phyloP scores from a whole-genome alignment of 805 yeast genomes.

The Jamesozyma hellenica region DNA sequence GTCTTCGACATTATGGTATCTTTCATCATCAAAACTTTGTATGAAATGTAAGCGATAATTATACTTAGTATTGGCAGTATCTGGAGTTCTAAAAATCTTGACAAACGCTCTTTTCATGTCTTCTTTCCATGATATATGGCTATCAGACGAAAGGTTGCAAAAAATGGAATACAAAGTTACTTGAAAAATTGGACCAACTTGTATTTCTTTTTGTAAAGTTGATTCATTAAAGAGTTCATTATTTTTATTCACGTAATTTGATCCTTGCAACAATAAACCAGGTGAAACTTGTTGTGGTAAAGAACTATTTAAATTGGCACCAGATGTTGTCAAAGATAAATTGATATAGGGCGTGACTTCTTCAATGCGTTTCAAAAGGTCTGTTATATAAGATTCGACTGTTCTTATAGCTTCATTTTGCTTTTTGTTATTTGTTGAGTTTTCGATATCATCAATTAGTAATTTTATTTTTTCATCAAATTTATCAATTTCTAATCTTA shows the following conservation, averaged over 20 bases:
- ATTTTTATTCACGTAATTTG: constrained; percentile 33
- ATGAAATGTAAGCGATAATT: constrained; percentile 37
- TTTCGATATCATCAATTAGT: constrained; percentile 29
- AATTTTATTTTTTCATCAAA: constrained; percentile 42
- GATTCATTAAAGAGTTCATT: constrained; percentile 2
- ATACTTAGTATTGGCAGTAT: constrained; percentile 18
- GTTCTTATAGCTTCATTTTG: constrained; percentile 31
- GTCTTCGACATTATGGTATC: constrained; percentile 55
- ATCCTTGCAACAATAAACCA: constrained; percentile 54
- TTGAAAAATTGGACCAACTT: constrained; percentile 53
- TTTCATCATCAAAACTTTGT: constrained; percentile 58
- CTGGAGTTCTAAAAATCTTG: constrained; percentile 27
- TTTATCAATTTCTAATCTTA: constrained; percentile 47
- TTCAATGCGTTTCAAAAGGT: constrained; percentile 44
- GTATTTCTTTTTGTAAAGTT: constrained; percentile 9
- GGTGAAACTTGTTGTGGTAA: constrained; percentile 50
- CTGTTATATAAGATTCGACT: constrained; percentile 43
- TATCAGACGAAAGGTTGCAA: constrained; percentile 38
- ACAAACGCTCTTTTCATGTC: constrained; percentile 49
- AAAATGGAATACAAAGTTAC: constrained; percentile 53
- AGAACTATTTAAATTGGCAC: constrained; percentile 45
- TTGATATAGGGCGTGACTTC: constrained; percentile 60
- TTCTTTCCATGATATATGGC: constrained; percentile 62
- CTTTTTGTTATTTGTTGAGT: constrained; percentile 20
- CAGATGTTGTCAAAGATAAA: constrained; percentile 57